Conservation (phyloP, 2,329 filamentous ascomycete genomes). For the Claviceps digitariae region DNA sequence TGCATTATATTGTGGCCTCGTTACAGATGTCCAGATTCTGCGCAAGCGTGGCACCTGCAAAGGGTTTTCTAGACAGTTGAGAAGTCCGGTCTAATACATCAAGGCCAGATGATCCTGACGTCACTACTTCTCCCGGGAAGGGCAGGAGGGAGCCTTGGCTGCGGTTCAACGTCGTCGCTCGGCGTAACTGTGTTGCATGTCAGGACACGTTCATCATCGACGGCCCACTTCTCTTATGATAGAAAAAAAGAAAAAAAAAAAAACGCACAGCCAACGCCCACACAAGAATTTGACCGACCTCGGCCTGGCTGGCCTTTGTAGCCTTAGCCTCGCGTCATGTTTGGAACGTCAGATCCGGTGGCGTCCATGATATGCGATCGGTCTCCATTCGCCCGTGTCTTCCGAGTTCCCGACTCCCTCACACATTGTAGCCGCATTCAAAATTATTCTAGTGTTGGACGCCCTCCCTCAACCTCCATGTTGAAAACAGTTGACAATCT, state of each 20-base stretch:
- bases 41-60: too few species aligned
- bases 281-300: not conserved
- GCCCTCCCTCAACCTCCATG: not conserved
- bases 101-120: not conserved
- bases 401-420: not conserved
- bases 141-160: not conserved
- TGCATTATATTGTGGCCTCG: too few species aligned
- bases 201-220: not conserved
- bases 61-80: too few species aligned
- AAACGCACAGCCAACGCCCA: not conserved
- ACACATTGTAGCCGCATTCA: not conserved
- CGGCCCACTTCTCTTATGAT: not conserved
- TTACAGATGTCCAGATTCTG: too few species aligned
- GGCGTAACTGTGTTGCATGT: not conserved
- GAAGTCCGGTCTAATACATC: not conserved
- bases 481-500: not conserved
- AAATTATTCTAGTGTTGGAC: not conserved
- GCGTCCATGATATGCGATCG: not conserved
- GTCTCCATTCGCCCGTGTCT: not conserved
- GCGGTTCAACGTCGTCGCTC: not conserved
- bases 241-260: not conserved
- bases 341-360: not conserved
- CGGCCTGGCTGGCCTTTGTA: too few species aligned
- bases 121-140: not conserved
- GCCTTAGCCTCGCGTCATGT: not conserved